Conservation (phyloP, 208 protist genomes). For the Leishmania amazonensis region DNA sequence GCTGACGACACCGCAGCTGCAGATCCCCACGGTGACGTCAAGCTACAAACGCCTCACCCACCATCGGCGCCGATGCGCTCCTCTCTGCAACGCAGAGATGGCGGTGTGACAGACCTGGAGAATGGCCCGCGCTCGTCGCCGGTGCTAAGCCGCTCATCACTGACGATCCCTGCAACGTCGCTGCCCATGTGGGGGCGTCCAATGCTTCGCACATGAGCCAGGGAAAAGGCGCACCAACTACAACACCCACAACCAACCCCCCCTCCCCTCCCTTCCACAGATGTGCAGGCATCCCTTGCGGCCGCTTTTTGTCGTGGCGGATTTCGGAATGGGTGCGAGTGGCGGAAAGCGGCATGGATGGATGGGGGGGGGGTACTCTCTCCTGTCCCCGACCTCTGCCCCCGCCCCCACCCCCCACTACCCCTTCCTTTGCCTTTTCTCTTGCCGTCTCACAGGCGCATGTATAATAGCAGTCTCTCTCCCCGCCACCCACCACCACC, state of each 20-base stretch:
- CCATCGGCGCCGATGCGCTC: neutral
- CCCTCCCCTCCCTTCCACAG: neutral
- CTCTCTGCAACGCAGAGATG: neutral
- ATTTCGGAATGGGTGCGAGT: neutral
- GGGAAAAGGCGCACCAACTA: neutral
- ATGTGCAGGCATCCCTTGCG: neutral
- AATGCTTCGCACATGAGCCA: neutral
- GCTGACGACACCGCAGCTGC: neutral
- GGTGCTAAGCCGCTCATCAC: neutral
- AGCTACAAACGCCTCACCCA: neutral
- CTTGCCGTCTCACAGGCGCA: neutral
- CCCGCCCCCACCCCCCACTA: neutral
- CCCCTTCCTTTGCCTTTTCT: neutral
- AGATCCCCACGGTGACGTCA: neutral
- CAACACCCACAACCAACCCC: neutral
- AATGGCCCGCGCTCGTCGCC: neutral
- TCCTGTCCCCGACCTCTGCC: neutral
- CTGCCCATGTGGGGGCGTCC: slow-evolving; percentile 12
- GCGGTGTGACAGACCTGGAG: neutral
- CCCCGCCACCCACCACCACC: neutral
- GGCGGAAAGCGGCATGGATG: neutral
- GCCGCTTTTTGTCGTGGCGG: neutral
- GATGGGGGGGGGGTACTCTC: too few relatives aligned
- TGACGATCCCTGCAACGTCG: neutral
- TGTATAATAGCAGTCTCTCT: neutral